Percentiles rank a stretch among this genome's conserved stretches.
Evolutionary conservation across 768 basidiomycete genomes (phyloP).

Genomic region (Pleurotus giganteus): DNA sequence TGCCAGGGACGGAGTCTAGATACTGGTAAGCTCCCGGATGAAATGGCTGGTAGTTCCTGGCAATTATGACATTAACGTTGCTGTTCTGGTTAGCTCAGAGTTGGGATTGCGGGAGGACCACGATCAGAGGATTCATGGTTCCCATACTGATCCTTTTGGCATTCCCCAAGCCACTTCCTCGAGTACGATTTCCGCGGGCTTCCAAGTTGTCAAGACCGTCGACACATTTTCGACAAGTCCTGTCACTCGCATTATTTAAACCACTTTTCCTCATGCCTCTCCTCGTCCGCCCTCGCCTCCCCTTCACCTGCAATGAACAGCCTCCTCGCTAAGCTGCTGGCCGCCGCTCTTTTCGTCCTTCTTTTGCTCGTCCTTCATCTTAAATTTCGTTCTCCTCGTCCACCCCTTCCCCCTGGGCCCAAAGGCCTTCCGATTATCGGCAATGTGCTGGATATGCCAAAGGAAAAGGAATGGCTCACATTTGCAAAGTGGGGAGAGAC

Average conservation of each 20-base stretch:
- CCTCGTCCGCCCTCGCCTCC: neutral
- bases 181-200: slow-evolving; percentile 9
- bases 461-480: slow-evolving; percentile 23
- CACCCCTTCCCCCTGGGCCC: slow-evolving; percentile 35
- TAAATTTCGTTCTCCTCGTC: neutral
- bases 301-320: neutral
- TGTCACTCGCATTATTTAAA: neutral
- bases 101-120: neutral
- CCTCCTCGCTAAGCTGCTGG: neutral
- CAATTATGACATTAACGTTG: slow-evolving; percentile 4
- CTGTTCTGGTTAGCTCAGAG: slow-evolving; percentile 9
- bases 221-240: slow-evolving; percentile 3
- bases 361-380: slow-evolving; percentile 5
- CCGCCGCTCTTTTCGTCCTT: slow-evolving; percentile 3
- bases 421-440: slow-evolving; percentile 34
- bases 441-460: slow-evolving; percentile 28
- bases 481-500: slow-evolving; percentile 34
- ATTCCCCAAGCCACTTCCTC: neutral
- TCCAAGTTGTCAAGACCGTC: slow-evolving; percentile 1
- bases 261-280: neutral
- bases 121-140: slow-evolving; percentile 4
- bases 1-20: neutral
- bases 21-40: neutral
- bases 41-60: neutral
- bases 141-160: slow-evolving; percentile 7